Conservation (phyloP, 163 green algal species). For the Chlamydomonas reinhardtii region DNA sequence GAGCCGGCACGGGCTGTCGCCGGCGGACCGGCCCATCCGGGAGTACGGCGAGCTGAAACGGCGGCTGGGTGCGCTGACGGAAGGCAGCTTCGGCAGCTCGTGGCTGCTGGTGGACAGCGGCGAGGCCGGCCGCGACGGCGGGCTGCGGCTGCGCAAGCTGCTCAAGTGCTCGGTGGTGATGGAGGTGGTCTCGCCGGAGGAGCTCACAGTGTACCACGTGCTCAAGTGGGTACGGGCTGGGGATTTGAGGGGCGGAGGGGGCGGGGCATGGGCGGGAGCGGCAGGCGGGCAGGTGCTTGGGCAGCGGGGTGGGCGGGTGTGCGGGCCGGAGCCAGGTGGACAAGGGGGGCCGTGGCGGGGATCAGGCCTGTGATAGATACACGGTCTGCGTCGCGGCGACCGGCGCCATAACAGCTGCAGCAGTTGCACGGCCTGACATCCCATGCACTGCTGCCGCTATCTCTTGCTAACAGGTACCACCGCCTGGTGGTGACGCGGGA, state of each 20-base stretch:
- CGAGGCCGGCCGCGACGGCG: constrained; percentile 69
- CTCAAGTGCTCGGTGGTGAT: constrained; percentile 51
- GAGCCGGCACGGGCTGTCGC: background rate
- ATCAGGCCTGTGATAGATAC: too few species aligned
- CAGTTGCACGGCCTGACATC: too few species aligned
- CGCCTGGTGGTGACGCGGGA: constrained; percentile 81
- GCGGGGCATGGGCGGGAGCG: too few species aligned
- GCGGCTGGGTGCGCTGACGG: constrained; percentile 62
- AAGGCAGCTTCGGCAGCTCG: constrained; percentile 56
- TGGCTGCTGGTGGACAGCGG: constrained; percentile 79
- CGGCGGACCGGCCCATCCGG: background rate
- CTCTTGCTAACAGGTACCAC: constrained; percentile 53
- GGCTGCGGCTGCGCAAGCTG: constrained; percentile 57
- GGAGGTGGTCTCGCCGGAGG: constrained; percentile 72
- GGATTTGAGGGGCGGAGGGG: too few species aligned
- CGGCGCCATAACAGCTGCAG: too few species aligned
- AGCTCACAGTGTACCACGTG: constrained; percentile 93
- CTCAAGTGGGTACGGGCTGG: constrained; percentile 62
- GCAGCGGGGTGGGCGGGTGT: too few species aligned
- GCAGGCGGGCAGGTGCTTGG: too few species aligned
- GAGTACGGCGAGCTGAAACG: constrained; percentile 50
- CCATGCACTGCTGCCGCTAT: too few species aligned
- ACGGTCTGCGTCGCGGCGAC: too few species aligned
- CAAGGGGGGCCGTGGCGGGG: too few species aligned
- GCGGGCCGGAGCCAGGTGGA: too few species aligned